These are phyloP conservation scores for Trypanosoma platydactyli DNA, from an alignment of 208 protist species.

Conservation along the genomic window DNA sequence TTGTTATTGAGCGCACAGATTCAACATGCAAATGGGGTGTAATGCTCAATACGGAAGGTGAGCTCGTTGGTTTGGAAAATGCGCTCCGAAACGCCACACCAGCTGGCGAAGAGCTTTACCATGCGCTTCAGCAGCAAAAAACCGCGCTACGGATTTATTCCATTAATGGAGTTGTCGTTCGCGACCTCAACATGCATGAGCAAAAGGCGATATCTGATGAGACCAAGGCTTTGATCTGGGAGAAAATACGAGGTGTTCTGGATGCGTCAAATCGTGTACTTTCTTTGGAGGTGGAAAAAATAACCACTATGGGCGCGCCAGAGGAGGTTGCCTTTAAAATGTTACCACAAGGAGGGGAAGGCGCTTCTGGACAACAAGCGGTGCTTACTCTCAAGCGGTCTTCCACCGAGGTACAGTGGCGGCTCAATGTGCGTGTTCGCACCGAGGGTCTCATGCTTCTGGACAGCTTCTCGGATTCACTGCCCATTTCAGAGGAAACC, in stretches of 20 bases:
- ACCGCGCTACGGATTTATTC: constrained; percentile 42
- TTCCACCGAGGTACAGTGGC: constrained; percentile 48
- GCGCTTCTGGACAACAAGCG: constrained; percentile 47
- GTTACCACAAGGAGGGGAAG: constrained; percentile 50
- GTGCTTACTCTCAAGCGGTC: constrained; percentile 53
- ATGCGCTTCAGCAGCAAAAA: constrained; percentile 39
- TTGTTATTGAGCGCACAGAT: constrained; percentile 45
- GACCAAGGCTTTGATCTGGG: constrained; percentile 19
- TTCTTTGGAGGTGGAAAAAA: constrained; percentile 11
- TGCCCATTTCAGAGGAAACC: constrained; percentile 45
- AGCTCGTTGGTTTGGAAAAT: constrained; percentile 53
- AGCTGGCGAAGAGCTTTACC: constrained; percentile 41
- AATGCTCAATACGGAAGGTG: constrained; percentile 41
- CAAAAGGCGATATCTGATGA: constrained; percentile 22
- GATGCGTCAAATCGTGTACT: constrained; percentile 8
- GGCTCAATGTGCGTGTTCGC: constrained; percentile 32
- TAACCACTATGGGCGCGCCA: constrained; percentile 31
- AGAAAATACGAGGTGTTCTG: constrained; percentile 30
- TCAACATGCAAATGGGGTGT: constrained; percentile 48
- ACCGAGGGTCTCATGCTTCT: constrained; percentile 26
- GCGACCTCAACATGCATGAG: constrained; percentile 21
- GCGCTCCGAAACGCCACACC: constrained; percentile 41
- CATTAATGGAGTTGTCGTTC: constrained; percentile 41
- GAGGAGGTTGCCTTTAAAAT: constrained; percentile 58
- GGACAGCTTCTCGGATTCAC: constrained; percentile 25